These are phyloP conservation scores for Nicotiana attenuata DNA, from an alignment of 257 asterid species.

Conservation along the genomic window DNA sequence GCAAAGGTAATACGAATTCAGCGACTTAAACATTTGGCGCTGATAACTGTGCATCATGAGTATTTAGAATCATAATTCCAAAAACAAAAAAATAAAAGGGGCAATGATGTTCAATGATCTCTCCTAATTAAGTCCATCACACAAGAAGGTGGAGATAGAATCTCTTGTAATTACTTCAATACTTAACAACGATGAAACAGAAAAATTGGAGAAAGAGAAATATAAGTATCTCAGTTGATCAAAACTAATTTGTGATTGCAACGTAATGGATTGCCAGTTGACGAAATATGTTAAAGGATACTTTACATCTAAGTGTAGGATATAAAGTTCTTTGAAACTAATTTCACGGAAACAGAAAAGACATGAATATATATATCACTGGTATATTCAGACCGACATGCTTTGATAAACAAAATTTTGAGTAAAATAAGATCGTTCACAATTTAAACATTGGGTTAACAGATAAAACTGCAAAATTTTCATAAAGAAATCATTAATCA, in stretches of 20 bases:
- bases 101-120: too few relatives aligned
- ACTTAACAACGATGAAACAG: too few relatives aligned
- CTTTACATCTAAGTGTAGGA: neutral
- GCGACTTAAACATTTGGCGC: slow-evolving; percentile 77
- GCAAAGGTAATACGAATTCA: slow-evolving; percentile 91
- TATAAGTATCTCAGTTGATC: too few relatives aligned
- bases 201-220: too few relatives aligned
- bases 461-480: neutral
- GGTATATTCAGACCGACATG: neutral
- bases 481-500: neutral
- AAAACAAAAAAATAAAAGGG: too few relatives aligned
- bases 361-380: neutral
- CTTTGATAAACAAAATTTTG: neutral
- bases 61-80: neutral
- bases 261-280: too few relatives aligned
- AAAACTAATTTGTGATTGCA: too few relatives aligned
- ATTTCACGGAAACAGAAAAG: neutral
- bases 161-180: too few relatives aligned
- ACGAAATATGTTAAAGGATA: too few relatives aligned
- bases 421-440: neutral
- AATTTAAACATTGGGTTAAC: neutral
- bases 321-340: neutral
- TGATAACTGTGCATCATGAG: slow-evolving; percentile 49
- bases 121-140: too few relatives aligned
- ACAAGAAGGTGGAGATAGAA: too few relatives aligned